phyloP scores from a whole-genome alignment of 1,284 basidiomycete genomes.

The Cerrena zonata region DNA sequence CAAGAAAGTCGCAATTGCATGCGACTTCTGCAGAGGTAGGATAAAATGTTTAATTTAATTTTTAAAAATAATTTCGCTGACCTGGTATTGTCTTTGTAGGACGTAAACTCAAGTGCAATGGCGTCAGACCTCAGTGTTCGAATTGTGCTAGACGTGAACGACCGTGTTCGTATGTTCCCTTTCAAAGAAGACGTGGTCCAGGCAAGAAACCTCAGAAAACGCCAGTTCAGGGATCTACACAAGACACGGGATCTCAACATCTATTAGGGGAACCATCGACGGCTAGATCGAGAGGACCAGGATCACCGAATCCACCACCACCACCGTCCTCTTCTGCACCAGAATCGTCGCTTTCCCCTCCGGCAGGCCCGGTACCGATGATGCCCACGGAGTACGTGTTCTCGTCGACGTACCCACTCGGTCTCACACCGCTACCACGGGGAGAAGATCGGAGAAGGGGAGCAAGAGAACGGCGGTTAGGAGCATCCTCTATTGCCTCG shows the following conservation, averaged over 20 bases:
- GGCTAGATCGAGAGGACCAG: background rate
- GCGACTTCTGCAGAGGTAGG: slow-evolving; percentile 69
- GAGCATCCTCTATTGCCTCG: background rate
- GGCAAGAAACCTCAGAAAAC: slow-evolving; percentile 57
- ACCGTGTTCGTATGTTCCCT: slow-evolving; percentile 49
- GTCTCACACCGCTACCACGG: background rate
- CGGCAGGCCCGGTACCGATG: background rate
- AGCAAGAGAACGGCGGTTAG: background rate
- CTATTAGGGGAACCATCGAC: background rate
- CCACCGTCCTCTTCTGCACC: slow-evolving; percentile 10
- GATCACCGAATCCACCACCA: background rate
- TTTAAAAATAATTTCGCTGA: no score
- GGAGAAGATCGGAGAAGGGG: background rate
- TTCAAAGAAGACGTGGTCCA: slow-evolving; percentile 59
- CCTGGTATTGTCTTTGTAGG: slow-evolving; percentile 34
- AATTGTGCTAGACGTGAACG: slow-evolving; percentile 49
- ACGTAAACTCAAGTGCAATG: slow-evolving; percentile 69
- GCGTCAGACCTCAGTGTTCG: slow-evolving; percentile 50
- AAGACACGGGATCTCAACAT: background rate
- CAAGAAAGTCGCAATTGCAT: slow-evolving; percentile 56
- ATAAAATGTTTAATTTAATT: no score
- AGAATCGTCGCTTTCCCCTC: no score
- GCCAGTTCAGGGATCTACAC: background rate
- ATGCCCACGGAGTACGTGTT: slow-evolving; percentile 4
- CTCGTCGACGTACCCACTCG: background rate